Evolutionary conservation across 768 basidiomycete species (phyloP).

Genomic region (Fomitopsis serialis): DNA sequence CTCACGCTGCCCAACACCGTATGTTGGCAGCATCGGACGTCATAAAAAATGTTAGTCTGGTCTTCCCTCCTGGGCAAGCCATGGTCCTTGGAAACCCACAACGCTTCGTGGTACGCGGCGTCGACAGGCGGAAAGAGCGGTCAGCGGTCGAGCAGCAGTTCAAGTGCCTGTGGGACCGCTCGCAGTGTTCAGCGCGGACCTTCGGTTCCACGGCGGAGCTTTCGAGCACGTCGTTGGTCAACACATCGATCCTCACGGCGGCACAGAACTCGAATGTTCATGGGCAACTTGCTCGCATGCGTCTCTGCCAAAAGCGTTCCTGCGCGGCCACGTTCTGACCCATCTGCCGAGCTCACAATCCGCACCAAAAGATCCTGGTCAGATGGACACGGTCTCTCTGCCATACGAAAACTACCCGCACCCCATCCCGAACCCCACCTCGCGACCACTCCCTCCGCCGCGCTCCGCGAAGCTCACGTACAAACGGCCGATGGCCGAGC

Average conservation of each 20-base stretch:
- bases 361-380: conserved; percentile 54
- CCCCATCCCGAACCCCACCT: conserved; percentile 58
- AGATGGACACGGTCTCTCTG: conserved; percentile 72
- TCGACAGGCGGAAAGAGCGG: conserved; percentile 61
- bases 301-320: conserved; percentile 40
- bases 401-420: conserved; percentile 48
- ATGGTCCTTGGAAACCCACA: conserved; percentile 75
- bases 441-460: conserved; percentile 66
- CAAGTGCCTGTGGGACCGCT: conserved; percentile 74
- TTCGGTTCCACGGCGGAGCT: conserved; percentile 55
- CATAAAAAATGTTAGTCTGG: conserved; percentile 85
- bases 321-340: conserved; percentile 69
- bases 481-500: conserved; percentile 52
- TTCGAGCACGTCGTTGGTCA: conserved; percentile 68
- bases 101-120: conserved; percentile 84
- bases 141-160: conserved; percentile 50
- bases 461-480: conserved; percentile 57
- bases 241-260: conserved; percentile 38
- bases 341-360: conserved; percentile 64
- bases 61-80: conserved; percentile 82
- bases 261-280: conserved; percentile 46
- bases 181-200: conserved; percentile 42
- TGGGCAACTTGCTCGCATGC: conserved; percentile 67
- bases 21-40: conserved; percentile 86
- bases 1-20: conserved; percentile 48